Evolutionary conservation across 306 rosid species (phyloP), one percentile per base, ranked within the genome.

Genomic region (Pterocarpus santalinus): DNA sequence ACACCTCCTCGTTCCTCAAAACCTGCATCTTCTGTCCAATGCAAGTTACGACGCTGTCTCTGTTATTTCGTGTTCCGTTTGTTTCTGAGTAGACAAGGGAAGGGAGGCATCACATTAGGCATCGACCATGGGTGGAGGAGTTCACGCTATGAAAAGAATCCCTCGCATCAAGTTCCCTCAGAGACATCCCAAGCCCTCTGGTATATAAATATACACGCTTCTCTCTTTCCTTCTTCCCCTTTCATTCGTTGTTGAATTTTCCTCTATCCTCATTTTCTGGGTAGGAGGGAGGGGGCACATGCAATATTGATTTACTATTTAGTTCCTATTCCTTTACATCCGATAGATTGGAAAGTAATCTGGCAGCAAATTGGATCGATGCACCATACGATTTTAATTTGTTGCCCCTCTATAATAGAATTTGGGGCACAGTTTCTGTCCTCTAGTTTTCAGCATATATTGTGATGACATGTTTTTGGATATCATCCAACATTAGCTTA

Each of bases 151-250:
- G 83, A 90, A 84, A 78, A 81, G 92, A 85, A 81, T 90, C 67
- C 97, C 97, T 78, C 97, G 94, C 81, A 92, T 92, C 86, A 90
- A 92, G 64, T 92, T 92, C 82, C 97, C 97, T 2, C 87, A 82
- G 36, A 80, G 97, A 17, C 88, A 60, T 81, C 81, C 85, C 35
- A 88, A 80, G 6, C 62, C 89, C 17, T 67, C 91, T 36, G 94
- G 94, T 86, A 46, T 49, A 2, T 22, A 22, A 22, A 11, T 47
- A 12, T 52, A 6, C 8, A 43, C 47, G 47, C 47, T 8, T n/a
- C 13, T 46, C 75, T 75, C 65, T 0, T 63, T 73, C 77, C 28
- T 22, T 14, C 5, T 15, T 39, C 33, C 34, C 49, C 7, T 67
- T 56, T 69, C 51, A 53, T 2, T 77, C 14, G 11, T 77, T 22